Evolutionary conservation across 306 rosid species (phyloP), one percentile per base, ranked within the genome.

Genomic region (Crotalaria pallida): DNA sequence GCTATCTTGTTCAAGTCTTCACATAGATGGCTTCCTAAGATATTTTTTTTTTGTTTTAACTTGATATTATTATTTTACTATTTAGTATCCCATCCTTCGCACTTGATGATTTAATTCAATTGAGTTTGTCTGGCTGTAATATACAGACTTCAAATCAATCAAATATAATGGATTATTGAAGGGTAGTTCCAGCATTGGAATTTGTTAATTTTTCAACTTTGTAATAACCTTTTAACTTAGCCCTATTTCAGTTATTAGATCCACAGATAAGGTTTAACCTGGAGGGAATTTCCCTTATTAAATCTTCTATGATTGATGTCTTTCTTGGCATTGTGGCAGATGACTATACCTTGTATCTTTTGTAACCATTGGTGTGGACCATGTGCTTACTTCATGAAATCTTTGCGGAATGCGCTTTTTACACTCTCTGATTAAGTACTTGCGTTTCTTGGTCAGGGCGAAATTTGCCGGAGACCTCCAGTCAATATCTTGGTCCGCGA

Each of bases 391-490:
- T 64, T 22, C 47, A 75, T 31, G 13, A 7, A 16, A 21, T 72
- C 10, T 60, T 65, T 69, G 50, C 12, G 55, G 62, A 49, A 33
- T 44, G 40, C 13, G 43, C 36, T 52, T 31, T 7, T 11, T 21
- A 58, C 29, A 44, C 76, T 73, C 48, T 34, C 27, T 33, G 61
- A 58, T 68, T 31, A 58, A 71, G 50, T 50, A 7, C 23, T 21
- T 41, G 19, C 13, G 26, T 58, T 78, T 74, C 29, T 75, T 79
- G 67, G 63, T 60, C 92, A 91, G 96, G 89, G 85, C 87, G 38
- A 64, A 85, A 71, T 83, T 77, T 81, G 87, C 92, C 36, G 97
- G 97, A 67, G 97, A 91, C 36, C 97, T 91, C 34, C 97, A 91
- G 77, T 81, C 96, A 49, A 52, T 84, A 62, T 88, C 96, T 36